Percentiles rank a stretch among this genome's conserved stretches.
phyloP scores from a whole-genome alignment of 148 eudicot species.

The Fallopia convolvulus region DNA sequence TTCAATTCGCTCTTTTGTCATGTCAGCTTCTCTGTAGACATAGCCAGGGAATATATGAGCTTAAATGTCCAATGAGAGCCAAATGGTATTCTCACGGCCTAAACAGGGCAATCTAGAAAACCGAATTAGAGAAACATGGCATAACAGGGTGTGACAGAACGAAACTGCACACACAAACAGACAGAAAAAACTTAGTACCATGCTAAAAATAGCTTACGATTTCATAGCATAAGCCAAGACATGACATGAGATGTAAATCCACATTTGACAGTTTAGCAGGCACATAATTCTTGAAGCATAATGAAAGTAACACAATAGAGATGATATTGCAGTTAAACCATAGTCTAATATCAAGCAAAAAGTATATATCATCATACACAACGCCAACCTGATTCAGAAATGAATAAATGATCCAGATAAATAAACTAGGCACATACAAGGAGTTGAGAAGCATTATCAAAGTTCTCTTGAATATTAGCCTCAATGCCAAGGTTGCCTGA shows the following conservation, averaged over 20 bases:
- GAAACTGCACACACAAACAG: neutral
- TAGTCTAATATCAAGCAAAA: neutral
- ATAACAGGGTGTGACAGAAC: neutral
- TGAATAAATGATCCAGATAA: neutral
- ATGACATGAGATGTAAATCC: neutral
- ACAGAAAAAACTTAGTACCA: neutral
- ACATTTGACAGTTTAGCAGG: neutral
- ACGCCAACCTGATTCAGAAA: neutral
- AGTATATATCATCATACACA: neutral
- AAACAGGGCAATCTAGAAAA: neutral
- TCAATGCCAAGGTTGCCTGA: neutral
- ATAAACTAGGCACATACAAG: neutral
- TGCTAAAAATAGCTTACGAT: neutral
- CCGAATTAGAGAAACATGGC: neutral
- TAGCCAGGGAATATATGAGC: neutral
- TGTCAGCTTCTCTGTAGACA: slow-evolving; percentile 86
- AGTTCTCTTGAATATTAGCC: neutral
- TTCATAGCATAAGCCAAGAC: neutral
- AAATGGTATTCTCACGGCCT: neutral
- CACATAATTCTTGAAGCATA: neutral
- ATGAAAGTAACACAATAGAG: neutral
- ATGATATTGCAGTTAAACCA: neutral
- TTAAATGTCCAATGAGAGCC: neutral
- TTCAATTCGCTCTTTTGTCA: slow-evolving; percentile 95
- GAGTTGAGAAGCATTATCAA: neutral